Conservation (phyloP, 805 yeast species). For the Hanseniaspora vineae region DNA sequence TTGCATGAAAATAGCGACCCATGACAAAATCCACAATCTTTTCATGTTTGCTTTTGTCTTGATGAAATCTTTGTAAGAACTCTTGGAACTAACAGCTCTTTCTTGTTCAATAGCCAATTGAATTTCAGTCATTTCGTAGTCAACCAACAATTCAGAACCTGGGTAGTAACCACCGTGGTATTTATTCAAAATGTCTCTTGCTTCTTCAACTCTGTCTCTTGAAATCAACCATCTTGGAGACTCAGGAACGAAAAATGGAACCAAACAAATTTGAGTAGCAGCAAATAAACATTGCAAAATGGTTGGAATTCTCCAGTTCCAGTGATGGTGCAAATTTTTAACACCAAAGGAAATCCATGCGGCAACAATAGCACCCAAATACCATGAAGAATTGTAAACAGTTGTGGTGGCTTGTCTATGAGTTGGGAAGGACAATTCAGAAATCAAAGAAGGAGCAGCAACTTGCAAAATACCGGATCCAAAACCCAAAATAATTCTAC, state of each 20-base stretch:
- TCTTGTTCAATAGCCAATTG: constrained; percentile 30
- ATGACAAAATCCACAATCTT: constrained; percentile 26
- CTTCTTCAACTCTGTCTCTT: constrained; percentile 31
- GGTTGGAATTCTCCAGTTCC: constrained; percentile 46
- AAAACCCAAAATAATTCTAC: constrained; percentile 37
- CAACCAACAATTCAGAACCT: constrained; percentile 25
- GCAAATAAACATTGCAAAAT: constrained; percentile 39
- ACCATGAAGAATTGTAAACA: constrained; percentile 40
- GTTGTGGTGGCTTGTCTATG: constrained; percentile 31
- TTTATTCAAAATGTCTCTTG: constrained; percentile 28
- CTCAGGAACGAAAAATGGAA: constrained; percentile 33
- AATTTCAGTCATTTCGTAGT: constrained; percentile 30
- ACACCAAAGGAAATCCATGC: constrained; percentile 41
- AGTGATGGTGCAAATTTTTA: constrained; percentile 16
- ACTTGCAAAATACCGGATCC: constrained; percentile 32
- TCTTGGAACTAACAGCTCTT: constrained; percentile 17
- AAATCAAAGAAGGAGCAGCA: constrained; percentile 35
- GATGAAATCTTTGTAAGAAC: constrained; percentile 29
- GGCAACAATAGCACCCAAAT: constrained; percentile 40
- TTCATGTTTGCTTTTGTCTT: constrained; percentile 28
- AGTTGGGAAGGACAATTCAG: constrained; percentile 38
- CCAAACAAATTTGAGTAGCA: constrained; percentile 26
- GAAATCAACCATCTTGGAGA: constrained; percentile 34
- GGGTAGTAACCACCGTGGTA: constrained; percentile 28
- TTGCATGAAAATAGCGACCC: constrained; percentile 29